These are phyloP conservation scores for Epichloe festucae DNA, from an alignment of 2,329 filamentous ascomycete species.

Conservation along the genomic window DNA sequence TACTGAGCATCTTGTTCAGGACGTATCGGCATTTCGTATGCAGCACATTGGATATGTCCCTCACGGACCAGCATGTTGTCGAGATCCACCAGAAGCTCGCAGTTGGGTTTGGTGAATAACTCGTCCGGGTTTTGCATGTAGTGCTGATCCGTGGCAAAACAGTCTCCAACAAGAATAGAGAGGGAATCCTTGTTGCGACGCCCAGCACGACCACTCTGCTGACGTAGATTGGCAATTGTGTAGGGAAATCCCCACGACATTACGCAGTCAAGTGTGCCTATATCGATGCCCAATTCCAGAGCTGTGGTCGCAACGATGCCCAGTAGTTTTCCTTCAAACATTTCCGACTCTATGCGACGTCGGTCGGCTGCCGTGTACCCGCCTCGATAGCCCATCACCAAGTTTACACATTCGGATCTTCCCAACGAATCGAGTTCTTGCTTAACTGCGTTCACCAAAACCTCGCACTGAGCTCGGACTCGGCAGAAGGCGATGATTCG, in stretches of 20 bases:
- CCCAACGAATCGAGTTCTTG: conserved; percentile 62
- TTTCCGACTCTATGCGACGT: conserved; percentile 78
- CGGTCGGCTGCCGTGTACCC: conserved; percentile 90
- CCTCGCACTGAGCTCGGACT: conserved; percentile 78
- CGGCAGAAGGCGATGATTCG: conserved; percentile 88
- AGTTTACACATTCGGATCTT: conserved; percentile 56
- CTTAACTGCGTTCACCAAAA: conserved; percentile 67
- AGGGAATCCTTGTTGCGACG: conserved; percentile 87
- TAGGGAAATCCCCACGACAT: conserved; percentile 92
- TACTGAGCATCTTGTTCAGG: conserved; percentile 62
- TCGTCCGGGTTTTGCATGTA: conserved; percentile 96
- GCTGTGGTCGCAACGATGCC: conserved; percentile 92
- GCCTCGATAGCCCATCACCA: conserved; percentile 91
- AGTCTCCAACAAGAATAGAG: conserved; percentile 78
- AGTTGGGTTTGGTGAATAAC: conserved; percentile 84
- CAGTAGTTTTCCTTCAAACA: conserved; percentile 90
- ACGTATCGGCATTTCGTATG: conserved; percentile 87
- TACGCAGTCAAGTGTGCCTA: conserved; percentile 86
- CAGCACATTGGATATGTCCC: conserved; percentile 90
- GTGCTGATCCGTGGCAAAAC: conserved; percentile 82
- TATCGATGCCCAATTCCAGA: conserved; percentile 87
- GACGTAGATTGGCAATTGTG: conserved; percentile 83
- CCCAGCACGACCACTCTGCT: conserved; percentile 88
- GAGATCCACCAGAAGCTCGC: conserved; percentile 81
- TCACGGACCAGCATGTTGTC: conserved; percentile 82